Conservation (phyloP, 2,329 filamentous ascomycete species). For the Ascomycota sp. region DNA sequence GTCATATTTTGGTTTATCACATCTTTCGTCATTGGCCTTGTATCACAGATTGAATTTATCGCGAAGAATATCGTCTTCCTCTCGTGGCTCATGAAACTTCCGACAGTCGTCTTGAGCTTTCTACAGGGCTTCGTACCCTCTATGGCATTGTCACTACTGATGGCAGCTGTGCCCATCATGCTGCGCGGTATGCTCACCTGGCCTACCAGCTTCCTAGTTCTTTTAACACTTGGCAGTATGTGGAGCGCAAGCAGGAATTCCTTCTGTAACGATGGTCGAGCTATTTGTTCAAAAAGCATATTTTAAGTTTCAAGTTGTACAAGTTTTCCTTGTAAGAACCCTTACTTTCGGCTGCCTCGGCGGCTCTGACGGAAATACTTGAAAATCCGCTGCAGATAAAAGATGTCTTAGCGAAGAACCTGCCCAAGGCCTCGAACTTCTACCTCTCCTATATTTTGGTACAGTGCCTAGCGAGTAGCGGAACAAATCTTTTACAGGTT, state of each 20-base stretch:
- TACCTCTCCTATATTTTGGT: constrained; percentile 89
- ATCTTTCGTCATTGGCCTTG: constrained; percentile 59
- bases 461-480: constrained; percentile 65
- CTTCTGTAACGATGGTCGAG: constrained; percentile 62
- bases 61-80: constrained; percentile 47
- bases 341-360: constrained; percentile 61
- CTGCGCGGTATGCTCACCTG: constrained; percentile 44
- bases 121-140: constrained; percentile 71
- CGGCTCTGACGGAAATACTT: constrained; percentile 42
- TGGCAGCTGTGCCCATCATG: constrained; percentile 68
- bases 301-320: constrained; percentile 76
- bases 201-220: too few species aligned
- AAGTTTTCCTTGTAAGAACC: constrained; percentile 80
- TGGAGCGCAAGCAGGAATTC: constrained; percentile 60
- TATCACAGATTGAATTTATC: constrained; percentile 67
- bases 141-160: constrained; percentile 59
- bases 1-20: constrained; percentile 74
- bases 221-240: too few species aligned
- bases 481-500: constrained; percentile 51
- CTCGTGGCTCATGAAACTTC: constrained; percentile 51
- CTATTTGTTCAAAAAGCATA: constrained; percentile 80
- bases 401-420: constrained; percentile 44
- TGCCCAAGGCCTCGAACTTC: constrained; percentile 79
- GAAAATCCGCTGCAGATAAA: constrained; percentile 41
- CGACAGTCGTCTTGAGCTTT: constrained; percentile 52